phyloP scores from a whole-genome alignment of 1,284 basidiomycete species.

The Rhodotorula sp. region DNA sequence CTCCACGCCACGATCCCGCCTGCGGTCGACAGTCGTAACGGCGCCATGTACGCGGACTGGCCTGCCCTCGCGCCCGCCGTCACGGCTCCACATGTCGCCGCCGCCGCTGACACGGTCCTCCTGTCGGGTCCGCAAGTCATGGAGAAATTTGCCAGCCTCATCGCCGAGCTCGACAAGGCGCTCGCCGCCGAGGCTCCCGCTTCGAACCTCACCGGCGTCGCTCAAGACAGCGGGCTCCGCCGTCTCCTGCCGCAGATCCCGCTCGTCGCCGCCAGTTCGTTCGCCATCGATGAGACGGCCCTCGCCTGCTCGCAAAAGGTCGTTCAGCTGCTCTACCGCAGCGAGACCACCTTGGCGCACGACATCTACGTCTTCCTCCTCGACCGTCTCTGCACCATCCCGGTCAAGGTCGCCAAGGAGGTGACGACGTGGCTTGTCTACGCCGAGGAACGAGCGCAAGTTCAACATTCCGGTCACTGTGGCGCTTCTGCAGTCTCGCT shows the following conservation, averaged over 20 bases:
- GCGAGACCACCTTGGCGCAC: slow-evolving; percentile 72
- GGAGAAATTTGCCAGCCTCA: slow-evolving; percentile 54
- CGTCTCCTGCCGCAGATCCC: slow-evolving; percentile 77
- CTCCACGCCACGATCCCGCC: slow-evolving; percentile 44
- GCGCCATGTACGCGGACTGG: slow-evolving; percentile 29
- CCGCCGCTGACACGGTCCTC: slow-evolving; percentile 17
- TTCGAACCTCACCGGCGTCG: slow-evolving; percentile 64
- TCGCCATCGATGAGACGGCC: slow-evolving; percentile 79
- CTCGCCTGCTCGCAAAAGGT: slow-evolving; percentile 92
- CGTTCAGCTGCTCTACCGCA: slow-evolving; percentile 84
- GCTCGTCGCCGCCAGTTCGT: slow-evolving; percentile 70
- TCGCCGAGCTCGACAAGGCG: slow-evolving; percentile 75
- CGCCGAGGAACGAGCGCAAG: slow-evolving; percentile 97
- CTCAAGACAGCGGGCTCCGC: slow-evolving; percentile 81
- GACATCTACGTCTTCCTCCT: slow-evolving; percentile 88
- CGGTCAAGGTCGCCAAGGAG: slow-evolving; percentile 91
- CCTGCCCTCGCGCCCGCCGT: slow-evolving; percentile 31
- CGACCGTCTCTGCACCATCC: slow-evolving; percentile 82
- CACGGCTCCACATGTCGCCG: slow-evolving; percentile 16
- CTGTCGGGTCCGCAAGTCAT: slow-evolving; percentile 43
- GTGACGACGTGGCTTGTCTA: slow-evolving; percentile 96
- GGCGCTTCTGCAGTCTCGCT: slow-evolving; percentile 76
- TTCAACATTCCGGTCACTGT: slow-evolving; percentile 93
- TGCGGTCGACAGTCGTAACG: slow-evolving; percentile 30
- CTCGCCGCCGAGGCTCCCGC: slow-evolving; percentile 56